Evolutionary conservation across 2,329 filamentous ascomycete species (phyloP).

Genomic region (Herpotrichia juniperi): DNA sequence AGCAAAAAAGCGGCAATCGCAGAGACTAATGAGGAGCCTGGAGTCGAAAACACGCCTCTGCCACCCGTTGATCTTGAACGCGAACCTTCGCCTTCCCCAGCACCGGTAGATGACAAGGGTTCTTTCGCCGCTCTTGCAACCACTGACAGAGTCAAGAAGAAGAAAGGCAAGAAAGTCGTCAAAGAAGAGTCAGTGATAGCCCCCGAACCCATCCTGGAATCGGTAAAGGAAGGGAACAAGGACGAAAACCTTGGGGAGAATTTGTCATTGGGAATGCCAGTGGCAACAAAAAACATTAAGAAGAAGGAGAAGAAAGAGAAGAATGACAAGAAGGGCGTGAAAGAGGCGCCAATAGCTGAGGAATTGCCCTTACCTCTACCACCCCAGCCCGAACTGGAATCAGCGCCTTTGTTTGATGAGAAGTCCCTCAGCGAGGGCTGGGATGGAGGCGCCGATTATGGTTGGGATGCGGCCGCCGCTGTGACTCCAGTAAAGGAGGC

Average conservation of each 20-base stretch:
- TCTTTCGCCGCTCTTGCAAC: slow-evolving; percentile 10
- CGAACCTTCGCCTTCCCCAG: neutral
- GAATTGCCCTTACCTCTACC: slow-evolving; percentile 8
- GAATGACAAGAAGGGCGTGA: neutral
- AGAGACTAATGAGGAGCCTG: slow-evolving; percentile 5
- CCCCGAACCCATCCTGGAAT: neutral
- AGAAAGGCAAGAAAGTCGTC: slow-evolving; percentile 55
- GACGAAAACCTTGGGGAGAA: neutral
- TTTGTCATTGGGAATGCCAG: neutral
- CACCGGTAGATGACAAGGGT: slow-evolving; percentile 19
- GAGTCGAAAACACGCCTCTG: no score
- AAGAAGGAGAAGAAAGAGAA: neutral
- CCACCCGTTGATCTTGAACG: no score
- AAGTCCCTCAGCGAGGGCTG: slow-evolving; percentile 28
- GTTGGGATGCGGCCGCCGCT: neutral
- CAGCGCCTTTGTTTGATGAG: slow-evolving; percentile 17
- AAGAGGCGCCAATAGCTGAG: slow-evolving; percentile 20
- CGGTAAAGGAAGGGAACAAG: neutral
- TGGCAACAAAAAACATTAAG: neutral
- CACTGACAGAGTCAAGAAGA: slow-evolving; percentile 34
- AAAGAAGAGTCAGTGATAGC: slow-evolving; percentile 5
- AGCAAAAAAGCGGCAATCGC: no score
- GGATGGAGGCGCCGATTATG: slow-evolving; percentile 12
- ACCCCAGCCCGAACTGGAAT: slow-evolving; percentile 1
- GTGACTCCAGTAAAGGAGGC: slow-evolving; percentile 27